phyloP scores from a whole-genome alignment of 768 basidiomycete genomes.

The Suillus subaureus region DNA sequence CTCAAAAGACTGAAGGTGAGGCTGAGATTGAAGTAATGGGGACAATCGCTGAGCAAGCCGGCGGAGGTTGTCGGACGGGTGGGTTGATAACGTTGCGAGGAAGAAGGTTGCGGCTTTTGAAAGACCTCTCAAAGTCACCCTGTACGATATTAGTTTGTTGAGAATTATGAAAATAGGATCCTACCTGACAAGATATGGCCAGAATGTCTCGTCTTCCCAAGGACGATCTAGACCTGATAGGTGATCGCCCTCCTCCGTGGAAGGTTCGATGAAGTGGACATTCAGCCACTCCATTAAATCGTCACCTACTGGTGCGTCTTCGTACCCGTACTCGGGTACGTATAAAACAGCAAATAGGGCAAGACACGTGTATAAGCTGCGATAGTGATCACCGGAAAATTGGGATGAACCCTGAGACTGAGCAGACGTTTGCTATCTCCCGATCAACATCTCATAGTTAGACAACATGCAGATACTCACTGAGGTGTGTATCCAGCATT shows the following conservation, averaged over 20 bases:
- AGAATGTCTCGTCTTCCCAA: conserved; percentile 83
- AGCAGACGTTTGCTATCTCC: not conserved
- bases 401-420: conserved; percentile 47
- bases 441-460: not conserved
- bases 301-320: conserved; percentile 86
- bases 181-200: conserved; percentile 82
- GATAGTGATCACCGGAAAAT: conserved; percentile 65
- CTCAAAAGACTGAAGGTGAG: conserved; percentile 67
- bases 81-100: conserved; percentile 65
- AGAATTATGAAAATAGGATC: conserved; percentile 14
- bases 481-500: conserved; percentile 76
- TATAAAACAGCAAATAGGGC: conserved; percentile 85
- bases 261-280: conserved; percentile 87
- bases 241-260: conserved; percentile 81
- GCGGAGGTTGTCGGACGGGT: conserved; percentile 71
- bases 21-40: conserved; percentile 73
- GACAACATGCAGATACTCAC: conserved; percentile 40
- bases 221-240: conserved; percentile 68
- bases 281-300: conserved; percentile 98
- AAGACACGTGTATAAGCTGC: conserved; percentile 75
- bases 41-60: conserved; percentile 63
- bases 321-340: conserved; percentile 77
- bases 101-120: conserved; percentile 84
- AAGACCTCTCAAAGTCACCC: conserved; percentile 83
- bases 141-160: conserved; percentile 31